A percentile compares a stretch with the other conserved stretches of the same genome.
Conservation (phyloP, 352 stramenopile genomes). For the Phytophthora ohioensis region DNA sequence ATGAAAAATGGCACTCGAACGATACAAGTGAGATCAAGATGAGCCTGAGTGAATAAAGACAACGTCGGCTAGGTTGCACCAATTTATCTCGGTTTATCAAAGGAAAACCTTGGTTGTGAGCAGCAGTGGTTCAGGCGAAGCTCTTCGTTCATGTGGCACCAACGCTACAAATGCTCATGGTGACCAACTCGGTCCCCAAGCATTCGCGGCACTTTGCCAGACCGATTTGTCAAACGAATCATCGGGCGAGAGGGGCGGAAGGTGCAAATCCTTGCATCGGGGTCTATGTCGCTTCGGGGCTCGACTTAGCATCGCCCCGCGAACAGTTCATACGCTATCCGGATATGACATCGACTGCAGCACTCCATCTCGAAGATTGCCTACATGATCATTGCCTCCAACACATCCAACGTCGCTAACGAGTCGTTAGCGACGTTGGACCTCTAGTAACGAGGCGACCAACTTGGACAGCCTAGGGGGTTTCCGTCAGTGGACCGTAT, state of each 20-base stretch:
- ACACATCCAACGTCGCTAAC: background rate
- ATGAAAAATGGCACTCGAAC: no score
- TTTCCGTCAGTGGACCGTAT: background rate
- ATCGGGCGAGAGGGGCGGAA: slow-evolving; percentile 3
- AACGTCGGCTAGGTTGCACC: no score
- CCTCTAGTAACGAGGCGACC: background rate
- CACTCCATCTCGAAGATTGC: no score
- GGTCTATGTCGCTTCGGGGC: slow-evolving; percentile 13
- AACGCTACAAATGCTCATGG: background rate
- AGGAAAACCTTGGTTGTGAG: no score
- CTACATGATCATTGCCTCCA: no score
- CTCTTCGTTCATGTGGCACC: no score
- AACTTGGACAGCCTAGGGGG: background rate
- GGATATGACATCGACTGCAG: no score
- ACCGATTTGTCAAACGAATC: slow-evolving; percentile 1
- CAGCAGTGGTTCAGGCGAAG: no score
- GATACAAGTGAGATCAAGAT: no score
- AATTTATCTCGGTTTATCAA: no score
- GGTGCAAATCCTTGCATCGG: slow-evolving; percentile 14
- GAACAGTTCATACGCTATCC: no score
- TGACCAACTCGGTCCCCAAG: background rate
- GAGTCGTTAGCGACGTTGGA: background rate
- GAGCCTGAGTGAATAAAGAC: no score
- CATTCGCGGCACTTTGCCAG: background rate
- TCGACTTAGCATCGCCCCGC: background rate